These are phyloP conservation scores for Fraxinus albicans DNA, from an alignment of 305 asterid genomes.

Conservation along the genomic window DNA sequence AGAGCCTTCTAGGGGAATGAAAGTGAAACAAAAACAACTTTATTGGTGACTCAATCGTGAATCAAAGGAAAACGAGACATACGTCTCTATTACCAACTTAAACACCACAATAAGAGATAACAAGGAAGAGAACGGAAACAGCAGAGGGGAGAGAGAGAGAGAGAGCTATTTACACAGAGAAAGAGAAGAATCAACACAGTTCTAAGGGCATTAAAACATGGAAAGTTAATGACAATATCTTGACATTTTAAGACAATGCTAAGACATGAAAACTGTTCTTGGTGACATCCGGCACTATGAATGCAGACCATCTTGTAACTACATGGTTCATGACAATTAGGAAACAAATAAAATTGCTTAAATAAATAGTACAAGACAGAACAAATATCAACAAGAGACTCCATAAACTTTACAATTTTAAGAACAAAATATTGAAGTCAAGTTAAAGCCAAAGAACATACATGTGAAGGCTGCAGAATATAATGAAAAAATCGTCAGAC, in stretches of 20 bases:
- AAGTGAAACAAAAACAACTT: not conserved
- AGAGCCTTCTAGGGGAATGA: not conserved
- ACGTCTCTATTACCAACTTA: too few relatives aligned
- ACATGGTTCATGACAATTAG: not conserved
- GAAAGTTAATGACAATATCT: not conserved
- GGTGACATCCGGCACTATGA: constrained; percentile 1
- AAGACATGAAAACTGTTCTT: constrained; percentile 1
- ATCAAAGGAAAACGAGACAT: not conserved
- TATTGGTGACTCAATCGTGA: not conserved
- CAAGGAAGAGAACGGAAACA: not conserved
- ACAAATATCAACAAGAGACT: not conserved
- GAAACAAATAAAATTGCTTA: not conserved
- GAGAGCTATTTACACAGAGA: not conserved
- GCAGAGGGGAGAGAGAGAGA: not conserved
- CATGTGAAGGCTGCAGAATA: not conserved
- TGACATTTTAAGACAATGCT: not conserved
- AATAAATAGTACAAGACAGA: not conserved
- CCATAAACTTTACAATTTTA: not conserved
- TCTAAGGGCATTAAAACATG: not conserved
- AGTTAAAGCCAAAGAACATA: not conserved
- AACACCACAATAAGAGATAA: not conserved
- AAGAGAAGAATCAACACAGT: not conserved
- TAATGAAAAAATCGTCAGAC: not conserved
- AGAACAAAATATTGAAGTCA: not conserved
- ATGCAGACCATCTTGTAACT: not conserved